A percentile compares a stretch with the other conserved stretches of the same genome.
Conservation (phyloP, 2,329 filamentous ascomycete species). For the Macrophomina tecta region DNA sequence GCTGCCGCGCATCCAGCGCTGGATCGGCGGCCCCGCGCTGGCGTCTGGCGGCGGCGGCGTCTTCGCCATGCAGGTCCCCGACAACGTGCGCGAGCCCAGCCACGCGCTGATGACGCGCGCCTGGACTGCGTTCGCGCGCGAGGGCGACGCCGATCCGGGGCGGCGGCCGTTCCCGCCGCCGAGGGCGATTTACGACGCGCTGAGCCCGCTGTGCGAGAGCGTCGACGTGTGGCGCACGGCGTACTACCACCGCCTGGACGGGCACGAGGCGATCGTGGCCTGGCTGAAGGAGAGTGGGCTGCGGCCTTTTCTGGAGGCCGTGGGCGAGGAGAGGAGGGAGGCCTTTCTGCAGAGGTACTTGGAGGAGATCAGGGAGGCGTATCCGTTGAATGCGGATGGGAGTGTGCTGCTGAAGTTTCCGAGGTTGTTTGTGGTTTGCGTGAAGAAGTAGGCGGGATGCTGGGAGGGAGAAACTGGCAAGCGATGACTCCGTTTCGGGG, state of each 20-base stretch:
- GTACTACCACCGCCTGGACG: conserved; percentile 60
- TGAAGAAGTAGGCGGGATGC: background rate
- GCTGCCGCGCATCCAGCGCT: conserved; percentile 51
- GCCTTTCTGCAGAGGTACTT: conserved; percentile 58
- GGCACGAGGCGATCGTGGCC: conserved; percentile 60
- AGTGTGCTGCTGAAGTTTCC: conserved; percentile 63
- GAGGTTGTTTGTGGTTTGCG: conserved; percentile 59
- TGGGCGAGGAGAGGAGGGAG: conserved; percentile 48
- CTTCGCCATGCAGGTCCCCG: conserved; percentile 61
- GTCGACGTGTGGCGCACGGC: conserved; percentile 62
- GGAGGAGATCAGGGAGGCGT: conserved; percentile 50
- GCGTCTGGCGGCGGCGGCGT: conserved; percentile 52
- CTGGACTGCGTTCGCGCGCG: conserved; percentile 32
- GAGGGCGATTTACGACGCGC: conserved; percentile 50
- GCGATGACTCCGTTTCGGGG: too few relatives aligned
- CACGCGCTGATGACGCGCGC: conserved; percentile 59
- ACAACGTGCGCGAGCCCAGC: conserved; percentile 58
- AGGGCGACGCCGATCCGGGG: background rate
- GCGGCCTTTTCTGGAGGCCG: conserved; percentile 59
- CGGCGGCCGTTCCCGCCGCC: background rate
- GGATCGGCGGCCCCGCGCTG: conserved; percentile 48
- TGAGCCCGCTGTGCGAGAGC: conserved; percentile 50
- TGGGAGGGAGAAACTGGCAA: too few relatives aligned
- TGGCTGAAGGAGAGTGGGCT: conserved; percentile 66
- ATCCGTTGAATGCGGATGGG: conserved; percentile 56